Evolutionary conservation across 768 basidiomycete species (phyloP), one percentile per base, ranked within the genome.

Genomic region (Lentinula guzmanii): DNA sequence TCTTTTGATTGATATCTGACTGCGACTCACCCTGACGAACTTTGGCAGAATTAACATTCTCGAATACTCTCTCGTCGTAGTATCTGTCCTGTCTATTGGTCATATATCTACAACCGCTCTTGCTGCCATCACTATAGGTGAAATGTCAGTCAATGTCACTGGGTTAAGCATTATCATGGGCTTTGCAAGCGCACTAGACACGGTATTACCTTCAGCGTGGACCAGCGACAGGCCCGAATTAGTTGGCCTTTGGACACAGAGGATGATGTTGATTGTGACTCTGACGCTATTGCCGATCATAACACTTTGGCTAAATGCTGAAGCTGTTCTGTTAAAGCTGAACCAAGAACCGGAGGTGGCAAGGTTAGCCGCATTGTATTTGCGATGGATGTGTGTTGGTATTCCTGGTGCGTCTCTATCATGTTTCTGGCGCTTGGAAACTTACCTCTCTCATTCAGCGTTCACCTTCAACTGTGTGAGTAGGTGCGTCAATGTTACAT

Each of bases 161-260:
- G 89, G 84, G 1, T 89, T 89, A 66, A 90, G 87, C 64, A 87
- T 96, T 59, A 76, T 95, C 5, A 89, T 90, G 65, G 93, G 93
- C 18, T 84, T 96, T 59, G 77, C 85, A 7, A 91, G 89, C 53
- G 87, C 93, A 0, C 84, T 99, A 18, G 97, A 99, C 71, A 95
- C 95, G 0, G 82, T 99, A 67, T 84, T 98, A 8, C 96, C 97
- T 0, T 86, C 92, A 42, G 95, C 96, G 15, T 99, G 92, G 95
- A 95, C 97, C 0, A 94, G 93, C 3, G 70, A 86, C 1, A 86
- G 88, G 34, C 96, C 95, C 0, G 75, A 87, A 15, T 79, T 93
- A 10, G 92, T 98, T 10, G 95, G 95, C 6, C 79, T 96, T 7
- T 96, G 95, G 95, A 74, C 89, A 8, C 93, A 95, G 71, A 79